phyloP scores from a whole-genome alignment of 2,329 filamentous ascomycete species.

The Cercospora sp. region DNA sequence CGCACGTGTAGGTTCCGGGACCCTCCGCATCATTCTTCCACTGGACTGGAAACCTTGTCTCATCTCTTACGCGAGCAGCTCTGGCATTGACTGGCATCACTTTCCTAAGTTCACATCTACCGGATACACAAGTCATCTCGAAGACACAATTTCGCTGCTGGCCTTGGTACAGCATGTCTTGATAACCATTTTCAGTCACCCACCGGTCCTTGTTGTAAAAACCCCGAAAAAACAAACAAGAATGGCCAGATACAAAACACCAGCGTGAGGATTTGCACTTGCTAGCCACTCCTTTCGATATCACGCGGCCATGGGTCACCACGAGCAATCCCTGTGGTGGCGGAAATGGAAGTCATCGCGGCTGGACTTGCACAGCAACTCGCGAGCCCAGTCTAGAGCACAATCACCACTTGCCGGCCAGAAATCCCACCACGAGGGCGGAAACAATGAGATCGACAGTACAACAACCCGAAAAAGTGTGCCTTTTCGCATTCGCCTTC shows the following conservation, averaged over 20 bases:
- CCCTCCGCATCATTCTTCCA: background rate
- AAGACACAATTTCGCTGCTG: background rate
- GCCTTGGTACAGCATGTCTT: background rate
- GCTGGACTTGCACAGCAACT: background rate
- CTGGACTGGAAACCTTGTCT: background rate
- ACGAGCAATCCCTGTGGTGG: conserved; percentile 13
- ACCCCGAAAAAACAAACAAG: background rate
- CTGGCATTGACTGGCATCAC: background rate
- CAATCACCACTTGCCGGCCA: background rate
- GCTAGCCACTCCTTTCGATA: background rate
- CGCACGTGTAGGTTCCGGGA: background rate
- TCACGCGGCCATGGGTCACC: background rate
- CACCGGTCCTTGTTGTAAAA: background rate
- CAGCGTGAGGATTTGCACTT: background rate
- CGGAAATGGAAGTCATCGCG: conserved; percentile 2
- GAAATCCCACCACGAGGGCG: background rate
- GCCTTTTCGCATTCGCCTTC: background rate
- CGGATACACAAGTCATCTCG: background rate
- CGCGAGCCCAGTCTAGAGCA: background rate
- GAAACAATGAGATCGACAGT: background rate
- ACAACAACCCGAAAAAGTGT: background rate
- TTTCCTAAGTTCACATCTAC: background rate
- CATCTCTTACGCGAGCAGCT: background rate
- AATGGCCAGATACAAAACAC: too few species aligned
- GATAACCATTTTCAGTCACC: background rate